Evolutionary conservation across 352 stramenopile genomes (phyloP).

Genomic region (Pythium phragmitis): DNA sequence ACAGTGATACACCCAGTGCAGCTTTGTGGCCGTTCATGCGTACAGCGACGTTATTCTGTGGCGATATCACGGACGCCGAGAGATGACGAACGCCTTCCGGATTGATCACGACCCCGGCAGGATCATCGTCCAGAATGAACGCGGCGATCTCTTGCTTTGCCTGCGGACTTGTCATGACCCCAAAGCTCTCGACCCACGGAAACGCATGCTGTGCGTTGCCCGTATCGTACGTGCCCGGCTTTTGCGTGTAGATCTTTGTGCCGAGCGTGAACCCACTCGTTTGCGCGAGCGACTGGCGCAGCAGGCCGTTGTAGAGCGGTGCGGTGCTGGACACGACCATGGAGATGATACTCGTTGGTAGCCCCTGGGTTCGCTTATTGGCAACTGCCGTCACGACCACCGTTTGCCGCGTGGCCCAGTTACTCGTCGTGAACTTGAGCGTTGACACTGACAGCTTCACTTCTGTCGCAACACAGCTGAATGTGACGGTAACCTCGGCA

Average conservation of each 20-base stretch:
- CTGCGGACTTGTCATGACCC: conserved; percentile 49
- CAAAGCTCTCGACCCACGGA: conserved; percentile 40
- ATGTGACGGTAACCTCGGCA: conserved; percentile 36
- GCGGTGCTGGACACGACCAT: conserved; percentile 41
- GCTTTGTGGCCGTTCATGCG: conserved; percentile 38
- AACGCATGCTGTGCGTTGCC: conserved; percentile 53
- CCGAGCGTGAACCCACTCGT: conserved; percentile 37
- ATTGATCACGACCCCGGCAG: conserved; percentile 32
- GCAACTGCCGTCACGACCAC: conserved; percentile 34
- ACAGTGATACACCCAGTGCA: conserved; percentile 35
- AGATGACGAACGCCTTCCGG: conserved; percentile 40
- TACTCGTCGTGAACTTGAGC: conserved; percentile 43
- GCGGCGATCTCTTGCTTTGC: conserved; percentile 23
- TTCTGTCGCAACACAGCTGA: conserved; percentile 13
- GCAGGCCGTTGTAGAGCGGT: conserved; percentile 34
- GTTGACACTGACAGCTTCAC: conserved; percentile 25
- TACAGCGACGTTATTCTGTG: conserved; percentile 28
- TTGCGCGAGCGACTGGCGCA: conserved; percentile 27
- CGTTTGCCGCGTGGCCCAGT: conserved; percentile 40
- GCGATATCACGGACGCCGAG: conserved; percentile 20
- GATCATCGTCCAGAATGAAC: conserved; percentile 60
- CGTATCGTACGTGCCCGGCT: conserved; percentile 48
- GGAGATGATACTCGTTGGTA: conserved; percentile 38
- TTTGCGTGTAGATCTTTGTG: conserved; percentile 48
- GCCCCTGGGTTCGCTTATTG: conserved; percentile 37